Base-by-base conservation (phyloP, 331 rosid genomes). In the Telfairia occidentalis region DNA sequence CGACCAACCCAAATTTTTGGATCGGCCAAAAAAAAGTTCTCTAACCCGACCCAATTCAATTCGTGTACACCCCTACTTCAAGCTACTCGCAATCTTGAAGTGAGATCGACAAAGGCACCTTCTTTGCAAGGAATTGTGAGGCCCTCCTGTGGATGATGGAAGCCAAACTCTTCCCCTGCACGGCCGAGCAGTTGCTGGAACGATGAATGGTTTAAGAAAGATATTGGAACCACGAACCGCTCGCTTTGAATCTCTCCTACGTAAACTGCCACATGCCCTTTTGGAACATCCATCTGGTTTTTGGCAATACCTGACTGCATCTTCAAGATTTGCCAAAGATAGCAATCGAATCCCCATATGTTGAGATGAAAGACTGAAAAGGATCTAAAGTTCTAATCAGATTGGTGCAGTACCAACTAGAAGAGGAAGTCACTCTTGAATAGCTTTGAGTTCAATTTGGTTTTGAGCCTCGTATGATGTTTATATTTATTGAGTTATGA, bases 191-290 rank as follows among this genome's bases (percentile, higher is more conserved):
- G 74, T 69, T 69, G 54, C 43, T 26, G 55, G 74, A 69, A 69
- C 43, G 74, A 69, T 13, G 74, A 55, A 69, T 69, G 74, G 55
- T 69, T 42, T 24, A 69, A 46, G 55, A 42, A 42, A 5, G 55
- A 43, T 24, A 69, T 43, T 0, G 74, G 74, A 69, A 69, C 74
- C 55, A 69, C 37, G 1, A 69, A 69, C 15, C 74, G 38, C 55
- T 42, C 43, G 23, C 74, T 69, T 69, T 69, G 74, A 24, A 69
- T 69, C 55, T 69, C 74, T 69, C 74, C 74, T 7, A 69, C 55
- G 1, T 69, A 69, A 69, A 69, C 54, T 24, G 52, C 74, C 32
- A 59, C 30, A 59, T 59, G 67, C 11, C 67, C 67, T 59, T 15
- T 59, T 29, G 67, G 67, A 59, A 59, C 67, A 15, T 59, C 8